Percentiles rank a stretch among this genome's conserved stretches.
Conservation (phyloP, 1,139 yeast genomes). For the Debaryomyces sp. region DNA sequence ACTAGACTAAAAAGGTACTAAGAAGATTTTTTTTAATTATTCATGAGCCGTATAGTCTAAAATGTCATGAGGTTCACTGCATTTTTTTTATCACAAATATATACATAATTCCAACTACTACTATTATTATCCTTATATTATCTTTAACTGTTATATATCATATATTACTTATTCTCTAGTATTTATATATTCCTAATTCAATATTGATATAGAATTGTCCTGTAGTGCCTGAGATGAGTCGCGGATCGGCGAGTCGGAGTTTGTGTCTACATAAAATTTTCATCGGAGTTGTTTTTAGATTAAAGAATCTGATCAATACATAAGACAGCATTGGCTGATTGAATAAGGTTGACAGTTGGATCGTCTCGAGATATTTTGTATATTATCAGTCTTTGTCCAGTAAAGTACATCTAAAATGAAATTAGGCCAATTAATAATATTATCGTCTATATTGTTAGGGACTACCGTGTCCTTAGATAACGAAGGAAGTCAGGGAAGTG, state of each 20-base stretch:
- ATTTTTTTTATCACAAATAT: constrained; percentile 4
- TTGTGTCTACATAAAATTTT: constrained; percentile 3
- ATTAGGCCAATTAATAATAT: background rate
- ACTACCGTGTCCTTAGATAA: background rate
- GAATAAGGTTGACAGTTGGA: background rate
- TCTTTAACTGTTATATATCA: background rate
- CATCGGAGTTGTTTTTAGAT: background rate
- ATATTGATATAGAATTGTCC: background rate
- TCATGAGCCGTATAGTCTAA: background rate
- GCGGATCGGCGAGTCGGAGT: background rate
- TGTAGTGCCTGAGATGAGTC: background rate
- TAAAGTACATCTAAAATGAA: background rate
- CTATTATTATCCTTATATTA: constrained; percentile 1
- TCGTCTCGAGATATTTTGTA: background rate
- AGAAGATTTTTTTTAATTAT: background rate
- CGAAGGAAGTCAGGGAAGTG: background rate
- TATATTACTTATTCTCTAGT: background rate
- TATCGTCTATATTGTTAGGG: background rate
- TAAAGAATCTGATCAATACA: background rate
- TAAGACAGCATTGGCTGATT: background rate
- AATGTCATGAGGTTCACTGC: constrained; percentile 3
- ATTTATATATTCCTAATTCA: constrained; percentile 2
- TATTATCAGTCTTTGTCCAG: background rate
- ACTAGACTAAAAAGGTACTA: constrained; percentile 17
- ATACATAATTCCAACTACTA: constrained; percentile 1